A percentile compares a stretch with the other conserved stretches of the same genome.
These are phyloP conservation scores for Paramyrothecium sp. DNA, from an alignment of 2,329 filamentous ascomycete genomes.

Conservation along the genomic window DNA sequence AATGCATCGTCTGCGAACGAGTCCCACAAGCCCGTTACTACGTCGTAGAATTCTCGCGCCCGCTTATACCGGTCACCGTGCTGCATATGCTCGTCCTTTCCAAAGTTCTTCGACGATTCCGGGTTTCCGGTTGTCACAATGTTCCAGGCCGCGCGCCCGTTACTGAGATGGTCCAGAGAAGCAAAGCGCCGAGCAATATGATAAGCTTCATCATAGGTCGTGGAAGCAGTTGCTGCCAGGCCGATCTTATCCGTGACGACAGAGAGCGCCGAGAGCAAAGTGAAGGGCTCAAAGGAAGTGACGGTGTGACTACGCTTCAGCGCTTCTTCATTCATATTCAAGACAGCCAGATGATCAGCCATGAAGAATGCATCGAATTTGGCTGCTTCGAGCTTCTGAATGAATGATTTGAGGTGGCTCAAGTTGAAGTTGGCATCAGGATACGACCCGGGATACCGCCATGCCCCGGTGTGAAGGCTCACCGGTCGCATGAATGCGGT, in stretches of 20 bases:
- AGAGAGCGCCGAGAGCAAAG: conserved; percentile 47
- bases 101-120: conserved; percentile 51
- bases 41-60: conserved; percentile 51
- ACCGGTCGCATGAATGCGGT: conserved; percentile 61
- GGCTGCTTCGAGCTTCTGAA: conserved; percentile 50
- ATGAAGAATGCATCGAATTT: conserved; percentile 59
- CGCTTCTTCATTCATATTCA: conserved; percentile 57
- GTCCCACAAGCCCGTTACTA: conserved; percentile 52
- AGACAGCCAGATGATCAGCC: conserved; percentile 52
- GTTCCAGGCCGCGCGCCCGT: conserved; percentile 52
- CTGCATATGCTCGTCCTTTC: conserved; percentile 46
- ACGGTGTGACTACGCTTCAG: conserved; percentile 57
- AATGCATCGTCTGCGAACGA: conserved; percentile 57
- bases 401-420: conserved; percentile 49
- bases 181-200: conserved; percentile 53
- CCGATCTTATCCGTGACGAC: conserved; percentile 47
- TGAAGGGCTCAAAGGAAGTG: conserved; percentile 57
- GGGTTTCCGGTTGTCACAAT: conserved; percentile 53
- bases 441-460: conserved; percentile 53
- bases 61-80: conserved; percentile 49
- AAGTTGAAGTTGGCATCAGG: conserved; percentile 59
- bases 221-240: conserved; percentile 52
- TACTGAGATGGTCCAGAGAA: conserved; percentile 50
- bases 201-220: conserved; percentile 54
- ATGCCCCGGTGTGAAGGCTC: conserved; percentile 53